phyloP scores from a whole-genome alignment of 2,329 filamentous ascomycete species.

The Phialocephala subalpina region DNA sequence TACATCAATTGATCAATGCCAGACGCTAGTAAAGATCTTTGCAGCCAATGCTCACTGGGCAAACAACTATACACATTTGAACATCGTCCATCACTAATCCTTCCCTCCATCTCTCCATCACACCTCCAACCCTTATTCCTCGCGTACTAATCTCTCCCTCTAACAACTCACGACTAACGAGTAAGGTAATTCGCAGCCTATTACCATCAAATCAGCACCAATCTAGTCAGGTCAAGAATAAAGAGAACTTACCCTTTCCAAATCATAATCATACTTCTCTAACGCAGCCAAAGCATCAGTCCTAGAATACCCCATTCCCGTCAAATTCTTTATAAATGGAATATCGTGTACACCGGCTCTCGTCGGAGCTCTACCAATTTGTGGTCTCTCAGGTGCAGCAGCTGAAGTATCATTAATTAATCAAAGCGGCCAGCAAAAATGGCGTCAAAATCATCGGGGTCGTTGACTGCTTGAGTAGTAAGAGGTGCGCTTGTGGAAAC shows the following conservation, averaged over 20 bases:
- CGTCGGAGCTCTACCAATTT: slow-evolving; percentile 73
- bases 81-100: slow-evolving; percentile 13
- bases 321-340: slow-evolving; percentile 87
- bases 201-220: slow-evolving; percentile 22
- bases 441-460: slow-evolving; percentile 89
- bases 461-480: slow-evolving; percentile 48
- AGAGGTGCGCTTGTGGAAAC: slow-evolving; percentile 34
- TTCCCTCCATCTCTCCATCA: neutral
- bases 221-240: neutral
- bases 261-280: slow-evolving; percentile 95
- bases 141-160: no score
- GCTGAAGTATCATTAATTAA: slow-evolving; percentile 30
- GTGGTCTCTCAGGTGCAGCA: slow-evolving; percentile 44
- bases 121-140: neutral
- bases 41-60: no score
- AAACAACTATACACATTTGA: slow-evolving; percentile 34
- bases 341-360: slow-evolving; percentile 86
- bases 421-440: slow-evolving; percentile 75
- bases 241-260: slow-evolving; percentile 78
- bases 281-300: slow-evolving; percentile 78
- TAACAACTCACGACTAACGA: slow-evolving; percentile 39
- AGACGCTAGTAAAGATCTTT: no score
- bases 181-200: slow-evolving; percentile 47
- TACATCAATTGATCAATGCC: no score
- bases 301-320: slow-evolving; percentile 86